Percentiles rank a stretch among this genome's conserved stretches.
Evolutionary conservation across 2,329 filamentous ascomycete species (phyloP).

Genomic region (Alternaria solani): DNA sequence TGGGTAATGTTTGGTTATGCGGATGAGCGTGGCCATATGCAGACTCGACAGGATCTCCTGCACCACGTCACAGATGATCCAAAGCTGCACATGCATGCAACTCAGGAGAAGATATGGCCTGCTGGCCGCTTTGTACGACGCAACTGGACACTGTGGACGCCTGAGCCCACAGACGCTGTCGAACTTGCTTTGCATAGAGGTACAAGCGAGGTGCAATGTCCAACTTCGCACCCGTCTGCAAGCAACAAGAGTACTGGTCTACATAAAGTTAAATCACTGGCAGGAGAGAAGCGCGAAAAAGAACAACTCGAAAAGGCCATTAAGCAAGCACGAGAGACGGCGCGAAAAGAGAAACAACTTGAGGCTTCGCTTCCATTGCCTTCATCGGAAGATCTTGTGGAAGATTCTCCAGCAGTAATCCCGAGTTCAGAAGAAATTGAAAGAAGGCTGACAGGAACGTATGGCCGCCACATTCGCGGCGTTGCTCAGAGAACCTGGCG

Average conservation of each 20-base stretch:
- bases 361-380: neutral
- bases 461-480: neutral
- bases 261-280: neutral
- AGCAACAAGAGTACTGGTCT: neutral
- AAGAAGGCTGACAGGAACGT: neutral
- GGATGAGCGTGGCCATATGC: slow-evolving; percentile 30
- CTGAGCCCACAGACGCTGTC: neutral
- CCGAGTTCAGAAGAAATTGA: neutral
- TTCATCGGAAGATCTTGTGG: neutral
- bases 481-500: neutral
- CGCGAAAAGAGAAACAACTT: neutral
- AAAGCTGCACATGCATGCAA: slow-evolving; percentile 5
- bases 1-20: slow-evolving; percentile 31
- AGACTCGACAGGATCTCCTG: slow-evolving; percentile 23
- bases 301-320: neutral
- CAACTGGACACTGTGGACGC: slow-evolving; percentile 17
- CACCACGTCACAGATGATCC: neutral
- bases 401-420: neutral
- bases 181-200: neutral
- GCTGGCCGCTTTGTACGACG: slow-evolving; percentile 25
- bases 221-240: neutral
- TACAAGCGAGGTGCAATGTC: neutral
- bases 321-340: neutral
- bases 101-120: slow-evolving; percentile 16
- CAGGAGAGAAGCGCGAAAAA: neutral